Conservation (phyloP, 495 filamentous ascomycete species). For the Ramalina intermedia region DNA sequence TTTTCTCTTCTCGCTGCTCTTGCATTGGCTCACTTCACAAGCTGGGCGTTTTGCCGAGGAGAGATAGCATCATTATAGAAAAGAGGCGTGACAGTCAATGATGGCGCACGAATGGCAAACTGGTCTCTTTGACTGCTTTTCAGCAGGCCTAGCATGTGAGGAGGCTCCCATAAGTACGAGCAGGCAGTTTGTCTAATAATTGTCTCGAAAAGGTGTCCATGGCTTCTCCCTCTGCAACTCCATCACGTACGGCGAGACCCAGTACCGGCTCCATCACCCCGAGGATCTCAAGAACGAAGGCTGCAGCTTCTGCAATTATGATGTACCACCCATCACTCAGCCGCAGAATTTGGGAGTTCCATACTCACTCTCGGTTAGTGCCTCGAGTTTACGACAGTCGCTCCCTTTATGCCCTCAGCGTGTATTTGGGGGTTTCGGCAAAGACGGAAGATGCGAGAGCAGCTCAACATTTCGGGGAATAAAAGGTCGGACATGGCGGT, state of each 20-base stretch:
- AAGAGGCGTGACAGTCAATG: too few species aligned
- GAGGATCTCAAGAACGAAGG: neutral
- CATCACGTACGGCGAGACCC: neutral
- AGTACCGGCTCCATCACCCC: neutral
- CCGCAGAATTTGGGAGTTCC: neutral
- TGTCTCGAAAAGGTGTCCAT: neutral
- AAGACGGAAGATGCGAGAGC: neutral
- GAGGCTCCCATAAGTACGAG: neutral
- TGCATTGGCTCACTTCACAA: too few species aligned
- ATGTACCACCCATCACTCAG: neutral
- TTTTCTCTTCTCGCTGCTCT: too few species aligned
- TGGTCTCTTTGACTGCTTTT: neutral
- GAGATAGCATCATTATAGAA: too few species aligned
- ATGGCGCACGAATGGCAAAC: neutral
- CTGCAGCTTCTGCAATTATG: neutral
- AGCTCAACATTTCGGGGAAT: neutral
- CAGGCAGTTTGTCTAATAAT: neutral
- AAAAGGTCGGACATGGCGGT: neutral
- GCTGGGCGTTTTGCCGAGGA: too few species aligned
- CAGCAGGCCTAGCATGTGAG: neutral
- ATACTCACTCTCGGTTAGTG: neutral
- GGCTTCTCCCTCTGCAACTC: neutral
- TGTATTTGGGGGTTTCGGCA: neutral
- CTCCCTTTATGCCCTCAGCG: neutral
- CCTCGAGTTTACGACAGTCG: neutral